These are phyloP conservation scores for Oryza coarctata DNA, from an alignment of 176 grass and related monocot genomes.

Conservation along the genomic window DNA sequence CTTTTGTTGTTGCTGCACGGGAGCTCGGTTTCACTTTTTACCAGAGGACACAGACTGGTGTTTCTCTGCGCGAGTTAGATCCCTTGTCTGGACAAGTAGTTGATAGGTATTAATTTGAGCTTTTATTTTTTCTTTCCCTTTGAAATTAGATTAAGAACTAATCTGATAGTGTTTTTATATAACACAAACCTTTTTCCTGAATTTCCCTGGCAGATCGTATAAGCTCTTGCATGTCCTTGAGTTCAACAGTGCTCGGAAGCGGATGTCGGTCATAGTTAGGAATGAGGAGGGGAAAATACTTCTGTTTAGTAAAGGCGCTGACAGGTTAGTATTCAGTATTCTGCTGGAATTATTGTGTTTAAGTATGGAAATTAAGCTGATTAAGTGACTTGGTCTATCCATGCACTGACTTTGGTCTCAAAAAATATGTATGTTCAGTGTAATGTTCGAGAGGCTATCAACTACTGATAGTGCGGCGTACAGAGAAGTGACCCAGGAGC, in stretches of 20 bases:
- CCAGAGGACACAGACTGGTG: constrained; percentile 60
- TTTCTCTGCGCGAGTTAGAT: constrained; percentile 71
- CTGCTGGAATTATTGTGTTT: neutral
- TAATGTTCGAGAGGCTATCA: constrained; percentile 82
- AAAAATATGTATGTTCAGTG: constrained; percentile 42
- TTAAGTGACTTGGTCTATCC: neutral
- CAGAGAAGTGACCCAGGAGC: constrained; percentile 65
- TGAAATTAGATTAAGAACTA: neutral
- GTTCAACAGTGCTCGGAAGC: constrained; percentile 78
- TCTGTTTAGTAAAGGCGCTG: constrained; percentile 84
- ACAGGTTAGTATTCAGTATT: constrained; percentile 56
- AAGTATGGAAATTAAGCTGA: neutral
- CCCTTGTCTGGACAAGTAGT: constrained; percentile 45
- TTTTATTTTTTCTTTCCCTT: neutral
- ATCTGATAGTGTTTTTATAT: neutral
- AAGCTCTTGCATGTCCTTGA: constrained; percentile 80
- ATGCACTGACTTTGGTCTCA: constrained; percentile 19
- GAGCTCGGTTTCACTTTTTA: constrained; percentile 87
- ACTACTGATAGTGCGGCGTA: constrained; percentile 36
- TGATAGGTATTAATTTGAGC: constrained; percentile 51
- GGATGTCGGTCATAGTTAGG: constrained; percentile 89
- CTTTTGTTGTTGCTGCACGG: constrained; percentile 76
- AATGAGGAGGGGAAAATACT: constrained; percentile 64
- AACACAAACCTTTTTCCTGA: neutral
- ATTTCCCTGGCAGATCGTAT: constrained; percentile 53